These are phyloP conservation scores for Mycena citricolor DNA, from an alignment of 1,284 basidiomycete genomes.

Conservation along the genomic window DNA sequence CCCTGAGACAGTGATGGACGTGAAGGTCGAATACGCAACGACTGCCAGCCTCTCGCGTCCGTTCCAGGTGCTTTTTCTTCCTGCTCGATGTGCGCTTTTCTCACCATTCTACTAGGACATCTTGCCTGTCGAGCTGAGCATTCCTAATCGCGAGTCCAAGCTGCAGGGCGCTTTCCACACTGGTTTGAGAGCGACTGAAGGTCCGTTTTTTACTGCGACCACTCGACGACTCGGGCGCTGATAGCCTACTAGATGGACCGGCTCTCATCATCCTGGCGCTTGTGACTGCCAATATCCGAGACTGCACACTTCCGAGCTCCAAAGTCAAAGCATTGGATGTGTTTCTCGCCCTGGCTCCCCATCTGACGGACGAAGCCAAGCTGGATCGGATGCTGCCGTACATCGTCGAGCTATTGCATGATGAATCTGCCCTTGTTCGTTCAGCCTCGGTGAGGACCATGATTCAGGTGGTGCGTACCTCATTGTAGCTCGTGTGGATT, in stretches of 20 bases:
- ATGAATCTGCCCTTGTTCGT: constrained; percentile 82
- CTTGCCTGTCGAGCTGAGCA: constrained; percentile 72
- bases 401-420: constrained; percentile 84
- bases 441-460: constrained; percentile 78
- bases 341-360: constrained; percentile 79
- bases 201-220: constrained; percentile 46
- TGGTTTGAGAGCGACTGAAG: constrained; percentile 63
- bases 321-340: constrained; percentile 86
- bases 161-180: constrained; percentile 41
- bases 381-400: constrained; percentile 94
- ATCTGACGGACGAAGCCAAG: constrained; percentile 93
- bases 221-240: neutral
- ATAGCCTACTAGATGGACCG: constrained; percentile 62
- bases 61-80: constrained; percentile 53
- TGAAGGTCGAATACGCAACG: constrained; percentile 52
- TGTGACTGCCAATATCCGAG: constrained; percentile 88
- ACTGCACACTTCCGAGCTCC: constrained; percentile 84
- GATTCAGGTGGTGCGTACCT: constrained; percentile 75
- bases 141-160: constrained; percentile 69
- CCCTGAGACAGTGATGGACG: constrained; percentile 48
- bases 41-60: constrained; percentile 47
- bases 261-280: constrained; percentile 82
- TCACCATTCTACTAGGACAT: constrained; percentile 51
- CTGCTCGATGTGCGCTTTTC: neutral
- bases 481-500: constrained; percentile 1